Percentiles rank a stretch among this genome's conserved stretches.
These are phyloP conservation scores for Gliomastix tumulicola DNA, from an alignment of 2,329 filamentous ascomycete genomes.

Conservation along the genomic window DNA sequence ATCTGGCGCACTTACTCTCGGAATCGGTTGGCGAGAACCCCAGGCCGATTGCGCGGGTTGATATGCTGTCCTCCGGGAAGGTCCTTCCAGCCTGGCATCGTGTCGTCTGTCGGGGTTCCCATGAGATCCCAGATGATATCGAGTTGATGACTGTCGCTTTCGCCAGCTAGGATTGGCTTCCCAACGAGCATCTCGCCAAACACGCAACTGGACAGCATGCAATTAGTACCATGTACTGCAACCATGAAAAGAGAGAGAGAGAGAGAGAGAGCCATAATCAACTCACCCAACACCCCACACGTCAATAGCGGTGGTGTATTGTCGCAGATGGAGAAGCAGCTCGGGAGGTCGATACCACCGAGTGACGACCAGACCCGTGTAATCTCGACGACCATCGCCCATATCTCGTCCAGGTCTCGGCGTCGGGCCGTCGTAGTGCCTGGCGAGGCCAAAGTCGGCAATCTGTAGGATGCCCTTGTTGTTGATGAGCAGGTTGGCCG, in stretches of 20 bases:
- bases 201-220: slow-evolving; percentile 59
- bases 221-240: not conserved
- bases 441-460: slow-evolving; percentile 90
- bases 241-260: slow-evolving; percentile 1
- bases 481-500: slow-evolving; percentile 93
- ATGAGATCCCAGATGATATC: slow-evolving; percentile 92
- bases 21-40: slow-evolving; percentile 69
- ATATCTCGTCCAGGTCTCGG: slow-evolving; percentile 72
- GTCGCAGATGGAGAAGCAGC: slow-evolving; percentile 76
- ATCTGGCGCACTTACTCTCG: slow-evolving; percentile 46
- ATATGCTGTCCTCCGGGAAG: slow-evolving; percentile 77
- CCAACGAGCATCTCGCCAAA: slow-evolving; percentile 97
- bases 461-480: slow-evolving; percentile 92
- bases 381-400: slow-evolving; percentile 80
- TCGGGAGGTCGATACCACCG: slow-evolving; percentile 96
- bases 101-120: slow-evolving; percentile 81
- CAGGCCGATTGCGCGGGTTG: slow-evolving; percentile 50
- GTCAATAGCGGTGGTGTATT: slow-evolving; percentile 96
- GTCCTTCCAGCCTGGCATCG: slow-evolving; percentile 83
- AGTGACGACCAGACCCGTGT: slow-evolving; percentile 94
- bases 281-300: slow-evolving; percentile 93
- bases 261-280: too few relatives aligned
- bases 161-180: slow-evolving; percentile 86
- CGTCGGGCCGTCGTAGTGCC: slow-evolving; percentile 82
- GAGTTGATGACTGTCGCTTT: slow-evolving; percentile 82